These are phyloP conservation scores for Boletus tylopilopsis DNA, from an alignment of 768 basidiomycete genomes.

Conservation along the genomic window DNA sequence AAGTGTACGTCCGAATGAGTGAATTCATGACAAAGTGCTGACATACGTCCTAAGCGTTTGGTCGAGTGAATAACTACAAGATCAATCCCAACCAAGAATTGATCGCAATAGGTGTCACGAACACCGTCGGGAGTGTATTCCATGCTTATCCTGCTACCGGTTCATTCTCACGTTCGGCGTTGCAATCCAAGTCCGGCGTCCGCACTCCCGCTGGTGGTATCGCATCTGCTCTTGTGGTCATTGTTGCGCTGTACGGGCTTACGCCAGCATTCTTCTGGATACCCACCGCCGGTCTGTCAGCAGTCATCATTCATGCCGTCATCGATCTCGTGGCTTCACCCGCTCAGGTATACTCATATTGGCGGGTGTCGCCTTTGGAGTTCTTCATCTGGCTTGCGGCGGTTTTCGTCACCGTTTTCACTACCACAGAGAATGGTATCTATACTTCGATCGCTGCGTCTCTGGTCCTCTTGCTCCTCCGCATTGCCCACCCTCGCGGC, in stretches of 20 bases:
- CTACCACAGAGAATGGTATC: conserved; percentile 91
- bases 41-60: conserved; percentile 64
- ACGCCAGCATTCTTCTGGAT: conserved; percentile 93
- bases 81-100: conserved; percentile 93
- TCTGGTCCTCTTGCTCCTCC: conserved; percentile 72
- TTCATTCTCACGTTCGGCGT: conserved; percentile 96
- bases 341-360: conserved; percentile 77
- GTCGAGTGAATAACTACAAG: conserved; percentile 92
- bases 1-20: conserved; percentile 57
- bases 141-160: conserved; percentile 95
- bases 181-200: conserved; percentile 97
- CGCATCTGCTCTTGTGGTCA: conserved; percentile 79
- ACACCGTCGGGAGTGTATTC: conserved; percentile 87
- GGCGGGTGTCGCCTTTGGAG: conserved; percentile 92
- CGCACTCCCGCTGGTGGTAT: conserved; percentile 91
- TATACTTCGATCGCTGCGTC: conserved; percentile 85
- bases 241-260: conserved; percentile 92
- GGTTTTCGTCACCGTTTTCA: conserved; percentile 87
- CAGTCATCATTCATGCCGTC: conserved; percentile 93
- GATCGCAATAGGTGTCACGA: conserved; percentile 96
- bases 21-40: not conserved
- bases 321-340: conserved; percentile 86
- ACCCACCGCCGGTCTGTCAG: conserved; percentile 77
- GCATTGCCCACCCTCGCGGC: conserved; percentile 84
- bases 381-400: conserved; percentile 86